Conservation (phyloP, 1,284 basidiomycete species). For the Bjerkandera adusta region DNA sequence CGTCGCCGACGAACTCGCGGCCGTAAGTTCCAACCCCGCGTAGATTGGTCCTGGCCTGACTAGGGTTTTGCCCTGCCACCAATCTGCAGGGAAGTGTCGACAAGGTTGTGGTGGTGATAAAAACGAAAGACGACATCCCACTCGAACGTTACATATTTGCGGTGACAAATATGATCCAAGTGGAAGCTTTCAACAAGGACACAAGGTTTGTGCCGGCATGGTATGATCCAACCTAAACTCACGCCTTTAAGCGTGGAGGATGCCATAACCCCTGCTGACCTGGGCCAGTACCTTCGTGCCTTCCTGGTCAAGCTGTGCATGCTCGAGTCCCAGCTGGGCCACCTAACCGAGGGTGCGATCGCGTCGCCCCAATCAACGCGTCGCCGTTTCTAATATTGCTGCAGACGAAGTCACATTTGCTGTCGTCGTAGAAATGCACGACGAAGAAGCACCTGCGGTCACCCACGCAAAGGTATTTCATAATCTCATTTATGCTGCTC, state of each 20-base stretch:
- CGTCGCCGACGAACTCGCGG: slow-evolving; percentile 69
- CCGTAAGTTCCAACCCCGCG: slow-evolving; percentile 55
- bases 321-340: slow-evolving; percentile 75
- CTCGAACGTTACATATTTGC: slow-evolving; percentile 85
- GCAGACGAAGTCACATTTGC: slow-evolving; percentile 81
- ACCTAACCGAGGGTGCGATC: slow-evolving; percentile 50
- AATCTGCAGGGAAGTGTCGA: slow-evolving; percentile 62
- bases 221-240: neutral
- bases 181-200: slow-evolving; percentile 64
- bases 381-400: neutral
- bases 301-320: slow-evolving; percentile 84
- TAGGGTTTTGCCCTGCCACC: slow-evolving; percentile 11
- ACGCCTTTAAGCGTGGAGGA: slow-evolving; percentile 53
- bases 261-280: slow-evolving; percentile 59
- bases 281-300: slow-evolving; percentile 80
- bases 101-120: slow-evolving; percentile 78
- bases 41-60: slow-evolving; percentile 3
- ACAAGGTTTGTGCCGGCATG: slow-evolving; percentile 42
- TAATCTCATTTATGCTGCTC: neutral
- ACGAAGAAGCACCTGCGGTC: slow-evolving; percentile 59
- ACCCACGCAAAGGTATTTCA: slow-evolving; percentile 44
- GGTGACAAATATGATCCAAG: slow-evolving; percentile 66
- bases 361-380: slow-evolving; percentile 17
- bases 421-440: slow-evolving; percentile 78
- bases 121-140: slow-evolving; percentile 69